Evolutionary conservation across 108 stramenopile genomes (phyloP).

Genomic region (Conticribra guillardii): DNA sequence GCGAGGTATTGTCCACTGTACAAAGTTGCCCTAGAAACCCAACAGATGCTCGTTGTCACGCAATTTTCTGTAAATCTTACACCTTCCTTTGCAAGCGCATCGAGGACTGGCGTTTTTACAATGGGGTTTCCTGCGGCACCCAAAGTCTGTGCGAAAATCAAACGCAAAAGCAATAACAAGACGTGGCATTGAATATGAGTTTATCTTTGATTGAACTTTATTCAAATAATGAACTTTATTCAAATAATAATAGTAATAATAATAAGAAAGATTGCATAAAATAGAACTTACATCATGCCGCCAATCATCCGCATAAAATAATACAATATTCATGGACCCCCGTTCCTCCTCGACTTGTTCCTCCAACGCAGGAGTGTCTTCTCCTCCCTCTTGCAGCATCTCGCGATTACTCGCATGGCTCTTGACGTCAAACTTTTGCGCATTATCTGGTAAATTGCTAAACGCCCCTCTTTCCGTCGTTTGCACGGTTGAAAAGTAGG

Average conservation of each 20-base stretch:
- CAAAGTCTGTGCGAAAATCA: slow-evolving; percentile 12
- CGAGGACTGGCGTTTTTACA: slow-evolving; percentile 69
- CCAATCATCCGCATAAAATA: slow-evolving; percentile 63
- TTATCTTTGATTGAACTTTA: no score
- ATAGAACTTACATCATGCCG: slow-evolving; percentile 45
- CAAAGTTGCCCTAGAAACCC: slow-evolving; percentile 66
- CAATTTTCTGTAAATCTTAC: slow-evolving; percentile 69
- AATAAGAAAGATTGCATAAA: not conserved
- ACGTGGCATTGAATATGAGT: no score
- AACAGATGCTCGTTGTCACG: slow-evolving; percentile 76
- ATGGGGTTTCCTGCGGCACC: slow-evolving; percentile 52
- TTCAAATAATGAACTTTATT: not conserved
- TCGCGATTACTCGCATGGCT: not conserved
- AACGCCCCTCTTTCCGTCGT: not conserved
- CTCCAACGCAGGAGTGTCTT: not conserved
- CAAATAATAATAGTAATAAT: not conserved
- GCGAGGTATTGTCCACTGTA: slow-evolving; percentile 65
- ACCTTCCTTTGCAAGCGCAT: slow-evolving; percentile 61
- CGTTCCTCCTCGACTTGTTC: slow-evolving; percentile 35
- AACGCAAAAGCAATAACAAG: not conserved
- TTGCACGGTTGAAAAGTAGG: slow-evolving; percentile 1
- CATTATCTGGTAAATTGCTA: not conserved
- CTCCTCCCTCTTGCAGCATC: not conserved
- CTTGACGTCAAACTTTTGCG: not conserved
- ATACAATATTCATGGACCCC: slow-evolving; percentile 47